Evolutionary conservation across 2,329 filamentous ascomycete species (phyloP), one percentile per base, ranked within the genome.

Genomic region (Purpureocillium lavendulum): DNA sequence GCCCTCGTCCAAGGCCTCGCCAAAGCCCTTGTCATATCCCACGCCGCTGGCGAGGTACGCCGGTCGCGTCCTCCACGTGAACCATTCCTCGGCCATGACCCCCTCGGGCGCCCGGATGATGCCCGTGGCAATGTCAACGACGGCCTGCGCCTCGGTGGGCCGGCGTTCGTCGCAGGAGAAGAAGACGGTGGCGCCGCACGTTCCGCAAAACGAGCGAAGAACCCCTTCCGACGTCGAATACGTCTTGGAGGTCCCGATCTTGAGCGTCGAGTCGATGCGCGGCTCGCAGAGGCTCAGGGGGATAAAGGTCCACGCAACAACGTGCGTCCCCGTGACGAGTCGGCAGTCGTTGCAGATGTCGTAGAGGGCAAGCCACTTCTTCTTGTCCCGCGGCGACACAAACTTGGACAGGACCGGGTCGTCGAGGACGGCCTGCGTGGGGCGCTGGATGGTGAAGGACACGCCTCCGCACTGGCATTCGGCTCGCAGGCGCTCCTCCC

Each of bases 401-500:
- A 52, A 65, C 7, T 46, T 38, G 8, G 50, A 49, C 40, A 63
- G 41, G 34, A 53, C 55, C 4, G 51, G 48, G 35, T 64, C 52
- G 1, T 50, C 44, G 18, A 55, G 45, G 3, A 57, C 51, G 13
- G 51, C 51, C 5, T 55, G 38, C 4, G 50, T 55, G 2, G 69
- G 70, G 3, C 66, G 58, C 9, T 55, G 47, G 24, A 73, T 54
- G 5, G 62, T 64, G 48, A 73, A 71, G 4, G 62, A 65, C 0
- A 73, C 63, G 9, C 69, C 68, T 31, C 62, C 65, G 41, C 69
- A 73, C 40, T 63, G 56, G 45, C 70, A 73, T 43, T 69, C 44
- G 0, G 58, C 69, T 0, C 61, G 59, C 10, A 73, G 57, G 14
- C 60, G 49, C 30, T 69, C 61, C 32, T 58, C 48, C 9, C 64